Evolutionary conservation across 2,329 filamentous ascomycete species (phyloP).

Genomic region (Trichoderma koningii): DNA sequence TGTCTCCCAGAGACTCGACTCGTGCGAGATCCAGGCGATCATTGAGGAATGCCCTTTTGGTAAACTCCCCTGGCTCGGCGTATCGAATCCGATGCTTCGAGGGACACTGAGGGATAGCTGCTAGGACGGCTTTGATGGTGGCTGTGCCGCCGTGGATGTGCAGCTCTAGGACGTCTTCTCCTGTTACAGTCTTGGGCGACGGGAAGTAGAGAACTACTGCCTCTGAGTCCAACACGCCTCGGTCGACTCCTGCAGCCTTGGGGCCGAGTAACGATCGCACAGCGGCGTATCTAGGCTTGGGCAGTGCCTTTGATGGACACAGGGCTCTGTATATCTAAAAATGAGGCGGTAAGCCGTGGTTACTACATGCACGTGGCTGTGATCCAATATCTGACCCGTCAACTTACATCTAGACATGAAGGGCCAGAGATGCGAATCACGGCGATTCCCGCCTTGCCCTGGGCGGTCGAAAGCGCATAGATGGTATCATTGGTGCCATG

Average conservation of each 20-base stretch:
- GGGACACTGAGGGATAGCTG: conserved; percentile 66
- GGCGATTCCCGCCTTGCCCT: conserved; percentile 85
- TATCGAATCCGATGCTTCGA: conserved; percentile 63
- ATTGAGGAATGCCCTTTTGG: conserved; percentile 86
- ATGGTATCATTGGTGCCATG: conserved; percentile 63
- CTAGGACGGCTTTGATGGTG: conserved; percentile 81
- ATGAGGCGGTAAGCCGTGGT: neutral
- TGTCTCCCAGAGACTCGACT: conserved; percentile 67
- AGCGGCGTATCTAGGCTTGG: conserved; percentile 61
- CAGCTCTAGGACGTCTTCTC: conserved; percentile 88
- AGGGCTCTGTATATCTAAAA: conserved; percentile 53
- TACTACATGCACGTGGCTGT: conserved; percentile 2
- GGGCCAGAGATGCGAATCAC: conserved; percentile 85
- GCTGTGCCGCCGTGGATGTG: conserved; percentile 93
- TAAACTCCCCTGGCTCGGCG: conserved; percentile 95
- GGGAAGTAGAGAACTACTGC: conserved; percentile 85
- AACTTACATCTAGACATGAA: conserved; percentile 66
- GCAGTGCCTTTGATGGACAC: conserved; percentile 50
- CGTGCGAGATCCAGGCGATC: conserved; percentile 83
- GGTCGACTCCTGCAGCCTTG: conserved; percentile 22
- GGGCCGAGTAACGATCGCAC: conserved; percentile 73
- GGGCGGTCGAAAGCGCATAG: conserved; percentile 86
- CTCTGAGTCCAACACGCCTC: conserved; percentile 71
- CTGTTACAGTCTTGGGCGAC: conserved; percentile 78
- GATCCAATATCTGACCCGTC: neutral